Percentiles rank a stretch among this genome's conserved stretches.
These are phyloP conservation scores for Blumeria graminis DNA, from an alignment of 2,329 filamentous ascomycete genomes.

Conservation along the genomic window DNA sequence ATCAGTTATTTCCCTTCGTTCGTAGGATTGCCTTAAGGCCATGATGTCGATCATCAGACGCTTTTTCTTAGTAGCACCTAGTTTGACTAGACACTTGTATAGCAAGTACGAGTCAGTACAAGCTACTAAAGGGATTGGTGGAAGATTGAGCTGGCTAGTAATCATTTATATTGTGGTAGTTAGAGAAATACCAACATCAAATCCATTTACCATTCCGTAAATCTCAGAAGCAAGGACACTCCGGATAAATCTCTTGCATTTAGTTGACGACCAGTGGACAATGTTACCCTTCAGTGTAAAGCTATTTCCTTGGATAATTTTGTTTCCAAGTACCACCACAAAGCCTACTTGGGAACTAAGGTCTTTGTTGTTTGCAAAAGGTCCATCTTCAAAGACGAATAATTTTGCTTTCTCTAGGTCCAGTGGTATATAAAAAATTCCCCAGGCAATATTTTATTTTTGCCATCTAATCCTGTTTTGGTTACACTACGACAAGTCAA, in stretches of 20 bases:
- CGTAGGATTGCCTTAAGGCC: neutral
- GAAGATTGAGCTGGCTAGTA: neutral
- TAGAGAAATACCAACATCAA: conserved; percentile 2
- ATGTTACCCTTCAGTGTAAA: neutral
- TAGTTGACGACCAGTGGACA: neutral
- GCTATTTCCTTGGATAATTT: neutral
- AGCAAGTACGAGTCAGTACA: neutral
- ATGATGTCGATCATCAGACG: neutral
- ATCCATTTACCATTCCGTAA: conserved; percentile 2
- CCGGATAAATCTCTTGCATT: conserved; percentile 4
- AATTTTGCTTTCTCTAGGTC: neutral
- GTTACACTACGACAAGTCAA: no score
- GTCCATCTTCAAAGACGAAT: neutral
- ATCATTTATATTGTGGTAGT: neutral
- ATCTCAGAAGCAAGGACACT: conserved; percentile 4
- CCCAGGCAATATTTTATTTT: neutral
- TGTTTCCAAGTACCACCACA: neutral
- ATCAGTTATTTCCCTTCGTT: neutral
- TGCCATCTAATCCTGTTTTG: neutral
- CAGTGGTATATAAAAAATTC: neutral
- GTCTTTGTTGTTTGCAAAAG: neutral
- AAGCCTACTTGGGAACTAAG: neutral
- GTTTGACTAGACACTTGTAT: no score
- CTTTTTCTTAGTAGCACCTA: no score
- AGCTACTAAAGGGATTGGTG: neutral